Evolutionary conservation across 1,284 basidiomycete species (phyloP).

Genomic region (Apiotrichum akiyoshidainum): DNA sequence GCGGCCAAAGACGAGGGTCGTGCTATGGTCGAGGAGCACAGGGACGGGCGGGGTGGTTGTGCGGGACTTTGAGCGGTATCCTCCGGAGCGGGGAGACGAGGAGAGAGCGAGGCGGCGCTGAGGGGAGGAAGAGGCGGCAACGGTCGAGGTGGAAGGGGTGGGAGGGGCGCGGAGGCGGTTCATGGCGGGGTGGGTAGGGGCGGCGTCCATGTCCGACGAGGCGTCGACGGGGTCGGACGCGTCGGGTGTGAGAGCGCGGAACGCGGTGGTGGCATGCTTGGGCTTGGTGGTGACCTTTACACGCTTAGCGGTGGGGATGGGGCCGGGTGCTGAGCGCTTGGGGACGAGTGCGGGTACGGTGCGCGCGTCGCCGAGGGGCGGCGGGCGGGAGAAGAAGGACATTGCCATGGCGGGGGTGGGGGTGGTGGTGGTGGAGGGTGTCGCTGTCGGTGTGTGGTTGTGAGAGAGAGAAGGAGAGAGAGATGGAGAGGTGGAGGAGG

Average conservation of each 20-base stretch:
- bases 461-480: background rate
- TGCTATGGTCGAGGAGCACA: constrained; percentile 21
- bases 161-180: constrained; percentile 16
- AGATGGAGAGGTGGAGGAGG: background rate
- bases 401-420: background rate
- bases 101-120: constrained; percentile 19
- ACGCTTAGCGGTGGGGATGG: constrained; percentile 7
- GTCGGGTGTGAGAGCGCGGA: constrained; percentile 21
- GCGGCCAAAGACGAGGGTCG: constrained; percentile 40
- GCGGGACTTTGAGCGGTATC: background rate
- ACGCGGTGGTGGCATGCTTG: background rate
- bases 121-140: constrained; percentile 44
- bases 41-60: constrained; percentile 6
- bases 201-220: constrained; percentile 24
- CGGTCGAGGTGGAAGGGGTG: constrained; percentile 44
- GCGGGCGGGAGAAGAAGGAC: constrained; percentile 12
- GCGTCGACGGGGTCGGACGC: constrained; percentile 15
- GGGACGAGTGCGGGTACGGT: background rate
- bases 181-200: constrained; percentile 11
- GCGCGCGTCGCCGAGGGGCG: constrained; percentile 9
- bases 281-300: background rate
- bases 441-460: too few species aligned
- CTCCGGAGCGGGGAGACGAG: constrained; percentile 18
- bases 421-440: background rate
- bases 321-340: constrained; percentile 1